Evolutionary conservation across 257 asterid genomes (phyloP).

Genomic region (Echium plantagineum): DNA sequence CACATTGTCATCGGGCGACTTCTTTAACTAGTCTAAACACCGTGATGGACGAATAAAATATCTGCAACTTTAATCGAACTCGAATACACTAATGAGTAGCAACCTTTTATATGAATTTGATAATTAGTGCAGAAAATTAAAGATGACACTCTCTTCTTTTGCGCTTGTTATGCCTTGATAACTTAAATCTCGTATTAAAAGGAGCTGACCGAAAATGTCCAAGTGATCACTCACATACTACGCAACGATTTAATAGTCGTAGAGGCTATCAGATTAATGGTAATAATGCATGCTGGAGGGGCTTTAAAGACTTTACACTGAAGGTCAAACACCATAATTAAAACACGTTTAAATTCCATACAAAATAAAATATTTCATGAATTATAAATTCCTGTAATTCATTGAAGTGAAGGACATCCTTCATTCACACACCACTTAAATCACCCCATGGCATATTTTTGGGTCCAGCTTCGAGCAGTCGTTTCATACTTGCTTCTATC

Average conservation of each 20-base stretch:
- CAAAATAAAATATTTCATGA: neutral
- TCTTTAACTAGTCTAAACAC: no score
- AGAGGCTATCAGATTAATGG: neutral
- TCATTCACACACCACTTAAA: neutral
- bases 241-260: no score
- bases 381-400: constrained; percentile 3
- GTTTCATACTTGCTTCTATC: constrained; percentile 27
- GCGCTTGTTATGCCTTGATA: no score
- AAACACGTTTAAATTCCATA: neutral
- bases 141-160: no score
- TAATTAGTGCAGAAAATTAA: no score
- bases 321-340: neutral
- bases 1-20: no score
- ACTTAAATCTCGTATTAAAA: no score
- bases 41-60: no score
- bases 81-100: no score
- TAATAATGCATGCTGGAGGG: neutral
- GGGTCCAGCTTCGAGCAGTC: constrained; percentile 37
- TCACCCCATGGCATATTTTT: constrained; percentile 31
- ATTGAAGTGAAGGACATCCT: constrained; percentile 5
- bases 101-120: no score
- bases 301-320: neutral
- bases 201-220: neutral
- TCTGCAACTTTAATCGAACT: no score
- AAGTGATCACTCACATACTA: neutral